Evolutionary conservation across 768 basidiomycete species (phyloP).

Genomic region (Myochromella boudieri): DNA sequence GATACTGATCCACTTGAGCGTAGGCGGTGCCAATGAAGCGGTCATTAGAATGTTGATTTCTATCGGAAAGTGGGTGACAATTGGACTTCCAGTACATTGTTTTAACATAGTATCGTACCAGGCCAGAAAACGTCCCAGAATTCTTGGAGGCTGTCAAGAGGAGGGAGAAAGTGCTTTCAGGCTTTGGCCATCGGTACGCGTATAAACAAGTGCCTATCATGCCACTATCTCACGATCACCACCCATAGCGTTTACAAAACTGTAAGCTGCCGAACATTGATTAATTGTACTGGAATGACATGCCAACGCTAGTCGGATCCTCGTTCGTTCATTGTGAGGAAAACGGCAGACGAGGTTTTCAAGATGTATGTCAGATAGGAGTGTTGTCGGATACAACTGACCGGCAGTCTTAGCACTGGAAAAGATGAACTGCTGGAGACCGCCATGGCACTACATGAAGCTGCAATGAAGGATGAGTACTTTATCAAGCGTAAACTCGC

Average conservation of each 20-base stretch:
- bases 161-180: slow-evolving; percentile 85
- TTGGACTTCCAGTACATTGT: neutral
- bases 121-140: slow-evolving; percentile 80
- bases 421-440: slow-evolving; percentile 84
- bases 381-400: neutral
- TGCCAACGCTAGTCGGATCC: slow-evolving; percentile 69
- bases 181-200: slow-evolving; percentile 86
- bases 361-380: slow-evolving; percentile 53
- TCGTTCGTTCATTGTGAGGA: slow-evolving; percentile 86
- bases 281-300: slow-evolving; percentile 3
- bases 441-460: slow-evolving; percentile 85
- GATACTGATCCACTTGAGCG: slow-evolving; percentile 10
- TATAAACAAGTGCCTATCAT: neutral
- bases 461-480: slow-evolving; percentile 89
- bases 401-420: slow-evolving; percentile 61
- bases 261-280: slow-evolving; percentile 30
- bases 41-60: slow-evolving; percentile 92
- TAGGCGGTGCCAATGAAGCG: slow-evolving; percentile 91
- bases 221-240: neutral
- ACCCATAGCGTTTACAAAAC: slow-evolving; percentile 67
- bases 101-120: neutral
- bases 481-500: slow-evolving; percentile 79
- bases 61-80: slow-evolving; percentile 66
- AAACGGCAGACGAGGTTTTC: slow-evolving; percentile 91
- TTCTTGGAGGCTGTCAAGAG: slow-evolving; percentile 87